Conservation (phyloP, 106 monocot genomes). For the Hemerocallis citrina region DNA sequence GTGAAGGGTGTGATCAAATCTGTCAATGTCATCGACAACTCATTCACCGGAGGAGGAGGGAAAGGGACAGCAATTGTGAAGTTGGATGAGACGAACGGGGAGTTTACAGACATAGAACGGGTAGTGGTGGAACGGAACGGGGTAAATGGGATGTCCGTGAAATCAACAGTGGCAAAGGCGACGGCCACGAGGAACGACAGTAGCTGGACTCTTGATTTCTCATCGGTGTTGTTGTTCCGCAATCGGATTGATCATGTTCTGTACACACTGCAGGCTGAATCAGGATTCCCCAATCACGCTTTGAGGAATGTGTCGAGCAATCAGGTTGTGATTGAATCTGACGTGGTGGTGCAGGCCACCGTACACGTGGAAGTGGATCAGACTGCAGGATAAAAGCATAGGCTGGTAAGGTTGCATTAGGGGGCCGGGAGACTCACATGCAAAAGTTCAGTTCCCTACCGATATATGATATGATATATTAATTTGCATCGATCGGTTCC, state of each 20-base stretch:
- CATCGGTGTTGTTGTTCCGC: slow-evolving; percentile 43
- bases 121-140: slow-evolving; percentile 46
- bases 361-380: slow-evolving; percentile 50
- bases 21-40: slow-evolving; percentile 47
- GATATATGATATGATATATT: too few relatives aligned
- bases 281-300: slow-evolving; percentile 29
- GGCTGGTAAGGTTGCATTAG: background rate
- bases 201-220: slow-evolving; percentile 44
- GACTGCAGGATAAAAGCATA: background rate
- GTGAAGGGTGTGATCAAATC: slow-evolving; percentile 30
- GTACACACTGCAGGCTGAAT: slow-evolving; percentile 24
- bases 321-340: slow-evolving; percentile 34
- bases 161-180: slow-evolving; percentile 35
- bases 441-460: background rate
- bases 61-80: slow-evolving; percentile 27
- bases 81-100: slow-evolving; percentile 34
- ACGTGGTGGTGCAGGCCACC: slow-evolving; percentile 20
- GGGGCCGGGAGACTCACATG: background rate
- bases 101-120: slow-evolving; percentile 33
- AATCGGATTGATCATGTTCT: slow-evolving; percentile 40
- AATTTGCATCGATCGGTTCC: too few relatives aligned
- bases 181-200: slow-evolving; percentile 34
- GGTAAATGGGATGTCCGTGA: slow-evolving; percentile 39
- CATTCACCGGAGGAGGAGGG: slow-evolving; percentile 42
- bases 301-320: slow-evolving; percentile 34